A percentile compares a stretch with the other conserved stretches of the same genome.
Evolutionary conservation across 2,329 filamentous ascomycete genomes (phyloP).

Genomic region (Canariomyces notabilis): DNA sequence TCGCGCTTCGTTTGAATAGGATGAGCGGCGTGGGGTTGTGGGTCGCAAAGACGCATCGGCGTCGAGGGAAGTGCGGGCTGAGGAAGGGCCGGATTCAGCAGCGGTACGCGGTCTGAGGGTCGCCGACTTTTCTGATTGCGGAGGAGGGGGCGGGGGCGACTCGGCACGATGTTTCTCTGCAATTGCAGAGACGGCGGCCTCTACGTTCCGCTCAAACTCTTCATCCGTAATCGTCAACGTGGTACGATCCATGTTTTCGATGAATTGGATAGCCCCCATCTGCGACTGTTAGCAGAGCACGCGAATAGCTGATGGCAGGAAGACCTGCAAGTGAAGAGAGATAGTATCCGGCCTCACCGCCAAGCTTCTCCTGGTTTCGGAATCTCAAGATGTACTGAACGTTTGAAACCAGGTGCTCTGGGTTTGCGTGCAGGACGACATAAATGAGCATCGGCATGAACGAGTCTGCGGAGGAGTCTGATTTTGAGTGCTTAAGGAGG

Average conservation of each 20-base stretch:
- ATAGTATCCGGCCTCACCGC: slow-evolving; percentile 97
- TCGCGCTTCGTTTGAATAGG: slow-evolving; percentile 46
- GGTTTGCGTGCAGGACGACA: slow-evolving; percentile 89
- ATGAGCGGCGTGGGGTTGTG: slow-evolving; percentile 48
- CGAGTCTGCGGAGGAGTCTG: slow-evolving; percentile 90
- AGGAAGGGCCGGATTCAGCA: slow-evolving; percentile 44
- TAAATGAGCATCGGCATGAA: slow-evolving; percentile 96
- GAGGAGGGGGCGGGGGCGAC: slow-evolving; percentile 41
- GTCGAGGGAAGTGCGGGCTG: slow-evolving; percentile 40
- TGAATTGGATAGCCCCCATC: slow-evolving; percentile 93
- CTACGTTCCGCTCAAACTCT: slow-evolving; percentile 94
- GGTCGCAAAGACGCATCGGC: slow-evolving; percentile 29
- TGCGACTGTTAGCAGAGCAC: slow-evolving; percentile 30
- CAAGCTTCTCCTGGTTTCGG: slow-evolving; percentile 93
- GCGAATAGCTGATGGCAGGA: neutral
- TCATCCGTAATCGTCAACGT: slow-evolving; percentile 89
- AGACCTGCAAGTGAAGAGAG: slow-evolving; percentile 84
- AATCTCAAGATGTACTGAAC: slow-evolving; percentile 97
- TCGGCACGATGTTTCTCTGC: slow-evolving; percentile 73
- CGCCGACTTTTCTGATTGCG: slow-evolving; percentile 42
- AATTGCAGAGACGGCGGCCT: slow-evolving; percentile 90
- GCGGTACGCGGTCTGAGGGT: slow-evolving; percentile 21
- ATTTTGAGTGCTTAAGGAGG: slow-evolving; percentile 83
- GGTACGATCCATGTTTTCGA: slow-evolving; percentile 92
- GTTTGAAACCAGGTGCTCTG: slow-evolving; percentile 92